Evolutionary conservation across 192 early-diverging fungal species (phyloP).

Genomic region (Rhizophagus prolifer): DNA sequence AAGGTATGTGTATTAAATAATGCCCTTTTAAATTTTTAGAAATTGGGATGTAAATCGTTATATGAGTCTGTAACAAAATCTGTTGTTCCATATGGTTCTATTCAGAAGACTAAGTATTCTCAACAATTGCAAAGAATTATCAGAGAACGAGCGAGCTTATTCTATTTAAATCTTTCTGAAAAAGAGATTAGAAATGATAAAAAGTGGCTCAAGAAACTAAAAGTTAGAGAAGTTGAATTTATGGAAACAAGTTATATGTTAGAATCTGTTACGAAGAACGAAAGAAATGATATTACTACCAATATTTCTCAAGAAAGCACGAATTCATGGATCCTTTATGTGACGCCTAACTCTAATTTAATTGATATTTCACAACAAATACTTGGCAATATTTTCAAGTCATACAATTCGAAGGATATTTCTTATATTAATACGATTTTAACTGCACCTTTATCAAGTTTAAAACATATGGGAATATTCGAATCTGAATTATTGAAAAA

Average conservation of each 20-base stretch:
- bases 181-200: constrained; percentile 52
- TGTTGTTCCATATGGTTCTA: constrained; percentile 49
- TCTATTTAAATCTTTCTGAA: constrained; percentile 63
- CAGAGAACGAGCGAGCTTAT: constrained; percentile 71
- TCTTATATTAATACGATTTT: not conserved
- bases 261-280: constrained; percentile 33
- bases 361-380: not conserved
- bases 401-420: not conserved
- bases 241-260: constrained; percentile 62
- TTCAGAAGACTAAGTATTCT: constrained; percentile 45
- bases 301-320: not conserved
- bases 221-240: constrained; percentile 64
- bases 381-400: not conserved
- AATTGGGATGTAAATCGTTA: constrained; percentile 68
- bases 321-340: constrained; percentile 1
- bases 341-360: not conserved
- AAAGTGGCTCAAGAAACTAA: constrained; percentile 60
- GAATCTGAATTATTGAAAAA: not conserved
- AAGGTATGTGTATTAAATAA: constrained; percentile 21
- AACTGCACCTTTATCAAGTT: not conserved
- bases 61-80: constrained; percentile 60
- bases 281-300: constrained; percentile 14
- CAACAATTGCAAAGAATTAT: constrained; percentile 62
- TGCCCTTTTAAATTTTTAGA: not conserved
- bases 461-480: not conserved